These are phyloP conservation scores for Diaporthe amygdali DNA, from an alignment of 2,329 filamentous ascomycete species.

Conservation along the genomic window DNA sequence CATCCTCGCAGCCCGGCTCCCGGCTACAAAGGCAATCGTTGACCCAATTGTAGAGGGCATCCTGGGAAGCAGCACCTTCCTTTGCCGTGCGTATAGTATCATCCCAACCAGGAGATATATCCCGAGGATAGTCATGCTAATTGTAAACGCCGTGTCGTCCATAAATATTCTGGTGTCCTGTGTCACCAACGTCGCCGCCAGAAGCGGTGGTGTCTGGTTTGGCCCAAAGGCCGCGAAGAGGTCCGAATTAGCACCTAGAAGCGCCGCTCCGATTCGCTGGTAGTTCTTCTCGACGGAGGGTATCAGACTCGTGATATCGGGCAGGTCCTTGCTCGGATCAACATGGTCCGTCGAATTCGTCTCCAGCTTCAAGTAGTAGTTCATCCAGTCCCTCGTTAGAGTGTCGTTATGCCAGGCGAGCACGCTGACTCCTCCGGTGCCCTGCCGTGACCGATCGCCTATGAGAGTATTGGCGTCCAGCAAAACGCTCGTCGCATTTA, in stretches of 20 bases:
- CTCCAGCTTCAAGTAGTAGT: slow-evolving; percentile 46
- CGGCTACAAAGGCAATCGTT: slow-evolving; percentile 51
- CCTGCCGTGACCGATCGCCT: neutral
- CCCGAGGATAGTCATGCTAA: slow-evolving; percentile 48
- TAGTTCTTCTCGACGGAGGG: slow-evolving; percentile 32
- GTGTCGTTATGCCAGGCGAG: slow-evolving; percentile 54
- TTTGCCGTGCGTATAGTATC: slow-evolving; percentile 45
- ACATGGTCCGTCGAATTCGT: slow-evolving; percentile 39
- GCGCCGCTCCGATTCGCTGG: slow-evolving; percentile 28
- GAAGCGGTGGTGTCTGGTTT: neutral
- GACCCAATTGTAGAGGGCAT: slow-evolving; percentile 58
- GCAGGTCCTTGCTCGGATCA: slow-evolving; percentile 31
- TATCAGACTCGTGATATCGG: slow-evolving; percentile 28
- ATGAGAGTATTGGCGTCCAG: slow-evolving; percentile 19
- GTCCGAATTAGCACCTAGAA: slow-evolving; percentile 47
- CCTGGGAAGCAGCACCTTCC: slow-evolving; percentile 50
- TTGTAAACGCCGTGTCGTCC: slow-evolving; percentile 48
- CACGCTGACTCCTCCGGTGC: neutral
- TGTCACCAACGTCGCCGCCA: slow-evolving; percentile 26
- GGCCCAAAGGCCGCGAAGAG: slow-evolving; percentile 36
- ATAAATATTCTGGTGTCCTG: slow-evolving; percentile 53
- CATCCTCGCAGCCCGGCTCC: slow-evolving; percentile 45
- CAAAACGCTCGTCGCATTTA: slow-evolving; percentile 28
- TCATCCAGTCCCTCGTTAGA: slow-evolving; percentile 48
- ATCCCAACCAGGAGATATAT: slow-evolving; percentile 49